A percentile compares a stretch with the other conserved stretches of the same genome.
Conservation (phyloP, 805 yeast genomes). For the Spathaspora hagerdaliae region DNA sequence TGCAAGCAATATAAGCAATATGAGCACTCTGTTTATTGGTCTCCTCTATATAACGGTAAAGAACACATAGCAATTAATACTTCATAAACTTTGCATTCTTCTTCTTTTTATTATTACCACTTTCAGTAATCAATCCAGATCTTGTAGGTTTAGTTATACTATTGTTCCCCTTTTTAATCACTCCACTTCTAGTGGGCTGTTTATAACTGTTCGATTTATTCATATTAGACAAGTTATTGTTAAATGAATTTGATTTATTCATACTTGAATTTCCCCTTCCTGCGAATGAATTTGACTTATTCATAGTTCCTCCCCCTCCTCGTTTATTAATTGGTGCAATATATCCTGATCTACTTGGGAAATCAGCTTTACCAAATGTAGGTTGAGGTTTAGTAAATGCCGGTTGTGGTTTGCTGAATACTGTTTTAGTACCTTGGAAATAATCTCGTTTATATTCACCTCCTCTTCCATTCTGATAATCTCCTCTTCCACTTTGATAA, state of each 20-base stretch:
- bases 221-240: not conserved
- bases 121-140: slow-evolving; percentile 19
- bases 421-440: too few species aligned
- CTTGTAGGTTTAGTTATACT: slow-evolving; percentile 14
- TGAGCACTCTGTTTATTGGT: too few species aligned
- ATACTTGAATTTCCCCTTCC: not conserved
- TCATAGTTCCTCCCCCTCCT: too few species aligned
- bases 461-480: slow-evolving; percentile 11
- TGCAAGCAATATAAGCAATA: too few species aligned
- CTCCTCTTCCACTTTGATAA: slow-evolving; percentile 8
- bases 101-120: slow-evolving; percentile 9
- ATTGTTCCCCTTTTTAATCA: slow-evolving; percentile 10
- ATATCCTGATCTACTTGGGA: not conserved
- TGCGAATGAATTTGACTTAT: too few species aligned
- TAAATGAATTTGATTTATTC: too few species aligned
- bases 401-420: too few species aligned
- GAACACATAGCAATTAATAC: not conserved
- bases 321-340: not conserved
- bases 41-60: too few species aligned
- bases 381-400: too few species aligned
- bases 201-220: slow-evolving; percentile 1
- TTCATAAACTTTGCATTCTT: slow-evolving; percentile 10
- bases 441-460: not conserved
- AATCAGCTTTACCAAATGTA: not conserved
- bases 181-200: slow-evolving; percentile 16